These are phyloP conservation scores for Silene latifolia DNA, from an alignment of 148 eudicot species.

Conservation along the genomic window DNA sequence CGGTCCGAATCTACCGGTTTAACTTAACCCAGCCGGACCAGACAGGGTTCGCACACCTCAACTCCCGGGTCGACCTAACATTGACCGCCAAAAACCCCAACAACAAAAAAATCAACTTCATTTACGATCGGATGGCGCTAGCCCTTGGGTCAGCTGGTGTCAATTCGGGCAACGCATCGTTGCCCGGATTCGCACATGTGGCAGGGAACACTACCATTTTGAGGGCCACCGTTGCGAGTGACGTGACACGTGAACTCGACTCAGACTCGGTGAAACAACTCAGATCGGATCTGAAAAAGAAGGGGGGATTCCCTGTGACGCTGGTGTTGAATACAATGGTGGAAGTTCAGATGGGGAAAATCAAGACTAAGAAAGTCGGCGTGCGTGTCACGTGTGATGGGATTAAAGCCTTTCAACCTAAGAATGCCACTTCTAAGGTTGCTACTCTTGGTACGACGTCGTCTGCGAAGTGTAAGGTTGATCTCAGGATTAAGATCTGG, in stretches of 20 bases:
- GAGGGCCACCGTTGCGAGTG: constrained; percentile 26
- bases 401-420: constrained; percentile 49
- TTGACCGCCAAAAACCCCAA: constrained; percentile 75
- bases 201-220: constrained; percentile 42
- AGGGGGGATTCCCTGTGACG: constrained; percentile 48
- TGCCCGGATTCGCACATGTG: constrained; percentile 40
- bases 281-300: constrained; percentile 54
- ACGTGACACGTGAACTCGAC: constrained; percentile 32
- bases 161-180: constrained; percentile 42
- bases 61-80: constrained; percentile 59
- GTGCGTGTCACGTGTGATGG: constrained; percentile 68
- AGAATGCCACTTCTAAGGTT: constrained; percentile 32
- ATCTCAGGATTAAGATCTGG: constrained; percentile 93
- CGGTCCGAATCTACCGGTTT: constrained; percentile 51
- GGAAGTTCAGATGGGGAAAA: constrained; percentile 52
- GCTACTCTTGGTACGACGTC: constrained; percentile 38
- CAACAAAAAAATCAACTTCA: constrained; percentile 45
- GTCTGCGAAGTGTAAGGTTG: constrained; percentile 78
- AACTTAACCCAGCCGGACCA: constrained; percentile 54
- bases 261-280: constrained; percentile 39
- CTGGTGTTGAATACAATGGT: constrained; percentile 54
- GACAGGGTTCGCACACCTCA: constrained; percentile 40
- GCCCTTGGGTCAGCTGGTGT: constrained; percentile 25
- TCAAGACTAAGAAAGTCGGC: constrained; percentile 55
- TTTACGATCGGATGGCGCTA: constrained; percentile 45